Percentiles rank a stretch among this genome's conserved stretches.
These are phyloP conservation scores for Jaenimonas drosophilae DNA, from an alignment of 208 protist species.

Conservation along the genomic window DNA sequence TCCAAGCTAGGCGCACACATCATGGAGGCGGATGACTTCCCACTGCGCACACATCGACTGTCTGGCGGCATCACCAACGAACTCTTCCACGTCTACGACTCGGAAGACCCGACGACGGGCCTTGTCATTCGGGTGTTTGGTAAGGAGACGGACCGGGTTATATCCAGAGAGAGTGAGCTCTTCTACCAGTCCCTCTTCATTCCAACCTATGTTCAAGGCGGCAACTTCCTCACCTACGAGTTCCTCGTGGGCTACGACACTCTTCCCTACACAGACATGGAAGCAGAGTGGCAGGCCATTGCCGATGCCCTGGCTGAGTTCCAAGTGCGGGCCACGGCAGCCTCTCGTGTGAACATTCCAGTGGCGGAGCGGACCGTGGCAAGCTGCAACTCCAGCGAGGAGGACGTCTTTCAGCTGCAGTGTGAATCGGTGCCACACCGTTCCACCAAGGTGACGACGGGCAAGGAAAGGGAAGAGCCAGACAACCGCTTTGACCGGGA, in stretches of 20 bases:
- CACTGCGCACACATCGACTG: conserved; percentile 46
- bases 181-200: conserved; percentile 88
- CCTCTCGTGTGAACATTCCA: conserved; percentile 38
- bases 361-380: conserved; percentile 6
- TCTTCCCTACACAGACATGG: conserved; percentile 63
- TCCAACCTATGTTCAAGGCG: conserved; percentile 56
- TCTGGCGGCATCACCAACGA: conserved; percentile 88
- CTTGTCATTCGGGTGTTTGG: conserved; percentile 84
- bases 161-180: conserved; percentile 80
- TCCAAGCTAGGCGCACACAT: no score
- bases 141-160: conserved; percentile 84
- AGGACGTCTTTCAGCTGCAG: neutral
- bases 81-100: conserved; percentile 75
- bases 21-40: conserved; percentile 5
- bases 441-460: no score
- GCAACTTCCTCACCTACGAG: conserved; percentile 80
- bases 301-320: conserved; percentile 49
- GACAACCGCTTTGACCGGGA: conserved; percentile 53
- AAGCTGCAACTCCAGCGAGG: neutral
- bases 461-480: neutral
- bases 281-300: conserved; percentile 30
- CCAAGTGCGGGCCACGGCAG: conserved; percentile 66
- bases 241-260: conserved; percentile 53
- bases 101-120: conserved; percentile 20
- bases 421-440: neutral